Evolutionary conservation across 345 rosid genomes (phyloP), one percentile per base, ranked within the genome.

Genomic region (Excoecaria cochinchinensis): DNA sequence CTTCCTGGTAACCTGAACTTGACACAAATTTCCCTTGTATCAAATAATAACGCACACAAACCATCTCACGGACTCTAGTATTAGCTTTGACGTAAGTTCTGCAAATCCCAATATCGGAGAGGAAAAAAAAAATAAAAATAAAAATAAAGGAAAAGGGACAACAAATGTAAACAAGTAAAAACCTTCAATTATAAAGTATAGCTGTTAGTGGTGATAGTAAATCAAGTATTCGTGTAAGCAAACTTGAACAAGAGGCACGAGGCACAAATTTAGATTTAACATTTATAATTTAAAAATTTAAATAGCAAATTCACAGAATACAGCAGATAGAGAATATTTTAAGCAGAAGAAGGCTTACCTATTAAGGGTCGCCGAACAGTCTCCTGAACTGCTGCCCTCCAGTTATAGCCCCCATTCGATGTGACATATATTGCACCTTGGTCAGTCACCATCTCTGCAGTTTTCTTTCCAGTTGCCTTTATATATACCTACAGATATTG

Each of bases 311-410:
- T 63, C 69, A 74, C 14, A 46, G 24, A 8, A 40, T 63, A 16
- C 48, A 58, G 72, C 66, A 65, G n/a, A 57, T 72, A 73, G 58
- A 63, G 75, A 24, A 38, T 50, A 6, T 52, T 58, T 75, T 53
- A 61, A 40, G 36, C 60, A 78, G 74, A 38, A 78, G 55, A 31
- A 19, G 51, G 72, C 79, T 74, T 60, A 95, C 99, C 99, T 92
- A 80, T 95, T 95, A 69, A 92, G 94, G 31, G 99, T 95, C 67
- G 99, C 97, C 19, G 97, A 95, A 91, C 97, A 56, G 94, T 89
- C 87, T 95, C 99, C 78, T 95, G 97, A 76, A 92, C 91, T 44
- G 95, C 97, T 66, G 99, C 97, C 81, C 80, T 95, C 99, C 97
- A 91, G 81, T 95, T 95, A 77, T 90, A 92, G 19, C 99, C 97